Conservation (phyloP, 176 grass and related monocot genomes). For the Thalia dealbata region DNA sequence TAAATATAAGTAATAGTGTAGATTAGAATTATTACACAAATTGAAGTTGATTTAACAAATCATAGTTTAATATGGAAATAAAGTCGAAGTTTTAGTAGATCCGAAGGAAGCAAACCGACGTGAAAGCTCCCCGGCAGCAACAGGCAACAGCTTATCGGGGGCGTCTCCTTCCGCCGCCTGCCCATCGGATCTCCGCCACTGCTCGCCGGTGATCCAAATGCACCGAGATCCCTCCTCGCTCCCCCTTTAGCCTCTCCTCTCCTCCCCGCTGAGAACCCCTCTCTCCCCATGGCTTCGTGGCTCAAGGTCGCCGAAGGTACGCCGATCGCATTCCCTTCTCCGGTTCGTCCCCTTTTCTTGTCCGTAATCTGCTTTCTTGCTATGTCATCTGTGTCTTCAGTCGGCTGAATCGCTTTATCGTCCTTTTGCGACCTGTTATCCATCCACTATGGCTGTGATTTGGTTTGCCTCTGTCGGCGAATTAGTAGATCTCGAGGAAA, state of each 20-base stretch:
- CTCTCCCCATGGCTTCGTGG: conserved; percentile 79
- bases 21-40: no score
- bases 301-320: conserved; percentile 99
- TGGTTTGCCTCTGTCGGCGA: not conserved
- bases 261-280: not conserved
- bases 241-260: not conserved
- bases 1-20: no score
- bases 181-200: not conserved
- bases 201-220: conserved; percentile 1
- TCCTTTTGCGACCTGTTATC: not conserved
- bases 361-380: not conserved
- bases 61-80: no score
- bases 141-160: not conserved
- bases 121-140: not conserved
- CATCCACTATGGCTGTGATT: not conserved
- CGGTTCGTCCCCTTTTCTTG: conserved; percentile 28
- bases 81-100: not conserved
- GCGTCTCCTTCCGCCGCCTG: not conserved
- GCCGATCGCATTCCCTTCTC: conserved; percentile 14
- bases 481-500: not conserved
- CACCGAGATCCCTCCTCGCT: not conserved
- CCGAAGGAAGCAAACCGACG: not conserved
- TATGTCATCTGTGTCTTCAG: not conserved
- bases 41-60: no score
- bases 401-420: not conserved